Conservation (phyloP, 305 asterid species). For the Lippia alba region DNA sequence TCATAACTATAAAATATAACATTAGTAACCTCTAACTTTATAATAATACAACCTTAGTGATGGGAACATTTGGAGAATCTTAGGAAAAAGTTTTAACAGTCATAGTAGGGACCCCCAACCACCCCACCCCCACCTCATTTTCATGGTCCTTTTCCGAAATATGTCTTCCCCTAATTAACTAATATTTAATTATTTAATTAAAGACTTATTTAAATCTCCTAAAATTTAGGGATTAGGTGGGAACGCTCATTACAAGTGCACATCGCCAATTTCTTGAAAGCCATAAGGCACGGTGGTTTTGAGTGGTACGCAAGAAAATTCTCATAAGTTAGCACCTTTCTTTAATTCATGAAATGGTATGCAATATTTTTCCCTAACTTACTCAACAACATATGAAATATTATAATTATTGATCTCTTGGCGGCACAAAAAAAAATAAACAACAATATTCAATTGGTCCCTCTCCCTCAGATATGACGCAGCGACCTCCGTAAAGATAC, state of each 20-base stretch:
- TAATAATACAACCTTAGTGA: neutral
- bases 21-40: neutral
- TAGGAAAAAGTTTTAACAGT: neutral
- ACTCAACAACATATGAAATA: neutral
- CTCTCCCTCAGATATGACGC: too few species aligned
- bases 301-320: slow-evolving; percentile 40
- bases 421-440: too few species aligned
- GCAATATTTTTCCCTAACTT: neutral
- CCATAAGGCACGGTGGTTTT: slow-evolving; percentile 40
- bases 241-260: slow-evolving; percentile 1
- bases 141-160: neutral
- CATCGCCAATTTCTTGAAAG: slow-evolving; percentile 31
- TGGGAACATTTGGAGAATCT: slow-evolving; percentile 25
- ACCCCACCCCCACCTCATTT: neutral
- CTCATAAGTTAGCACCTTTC: neutral
- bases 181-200: neutral
- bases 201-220: slow-evolving; percentile 1
- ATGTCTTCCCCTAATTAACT: neutral
- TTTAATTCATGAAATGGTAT: neutral
- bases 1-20: too few species aligned
- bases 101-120: slow-evolving; percentile 8
- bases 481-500: too few species aligned
- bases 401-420: neutral
- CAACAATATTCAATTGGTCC: too few species aligned
- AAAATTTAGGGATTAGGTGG: slow-evolving; percentile 31